A percentile compares a stretch with the other conserved stretches of the same genome.
Conservation (phyloP, 108 stramenopile genomes). For the Chaetoceros muelleri region DNA sequence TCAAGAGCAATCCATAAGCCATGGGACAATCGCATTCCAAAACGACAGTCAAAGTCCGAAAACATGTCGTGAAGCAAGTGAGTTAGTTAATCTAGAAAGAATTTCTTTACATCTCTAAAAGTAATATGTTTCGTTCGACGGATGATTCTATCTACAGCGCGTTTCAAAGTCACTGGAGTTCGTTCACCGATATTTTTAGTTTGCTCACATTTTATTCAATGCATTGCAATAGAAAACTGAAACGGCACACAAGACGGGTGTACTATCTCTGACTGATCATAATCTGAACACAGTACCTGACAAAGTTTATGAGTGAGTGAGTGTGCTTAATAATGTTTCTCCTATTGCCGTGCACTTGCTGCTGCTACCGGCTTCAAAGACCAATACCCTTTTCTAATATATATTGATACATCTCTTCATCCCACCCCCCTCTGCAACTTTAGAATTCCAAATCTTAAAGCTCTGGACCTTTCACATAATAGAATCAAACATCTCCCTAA, state of each 20-base stretch:
- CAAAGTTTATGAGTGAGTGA: conserved; percentile 54
- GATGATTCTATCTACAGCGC: too few relatives aligned
- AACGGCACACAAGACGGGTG: conserved; percentile 46
- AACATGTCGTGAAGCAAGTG: too few relatives aligned
- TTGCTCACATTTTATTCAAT: too few relatives aligned
- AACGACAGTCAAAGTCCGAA: too few relatives aligned
- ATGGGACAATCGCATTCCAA: too few relatives aligned
- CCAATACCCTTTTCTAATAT: not conserved
- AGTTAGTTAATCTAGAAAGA: too few relatives aligned
- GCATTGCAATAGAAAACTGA: conserved; percentile 62
- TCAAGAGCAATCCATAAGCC: too few relatives aligned
- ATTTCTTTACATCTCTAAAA: too few relatives aligned
- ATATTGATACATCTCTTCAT: not conserved
- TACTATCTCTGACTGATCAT: conserved; percentile 76
- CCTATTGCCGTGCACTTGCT: not conserved
- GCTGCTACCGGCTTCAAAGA: not conserved
- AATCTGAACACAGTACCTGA: conserved; percentile 48
- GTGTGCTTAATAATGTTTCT: conserved; percentile 1
- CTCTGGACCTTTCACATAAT: conserved; percentile 73
- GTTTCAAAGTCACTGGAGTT: too few relatives aligned
- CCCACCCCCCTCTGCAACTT: not conserved
- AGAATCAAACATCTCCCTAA: conserved; percentile 28
- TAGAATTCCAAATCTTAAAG: conserved; percentile 49
- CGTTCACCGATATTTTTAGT: too few relatives aligned
- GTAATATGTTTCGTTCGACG: too few relatives aligned